Base-by-base conservation (phyloP, 345 rosid species). In the Mallotus nudiflorus region DNA sequence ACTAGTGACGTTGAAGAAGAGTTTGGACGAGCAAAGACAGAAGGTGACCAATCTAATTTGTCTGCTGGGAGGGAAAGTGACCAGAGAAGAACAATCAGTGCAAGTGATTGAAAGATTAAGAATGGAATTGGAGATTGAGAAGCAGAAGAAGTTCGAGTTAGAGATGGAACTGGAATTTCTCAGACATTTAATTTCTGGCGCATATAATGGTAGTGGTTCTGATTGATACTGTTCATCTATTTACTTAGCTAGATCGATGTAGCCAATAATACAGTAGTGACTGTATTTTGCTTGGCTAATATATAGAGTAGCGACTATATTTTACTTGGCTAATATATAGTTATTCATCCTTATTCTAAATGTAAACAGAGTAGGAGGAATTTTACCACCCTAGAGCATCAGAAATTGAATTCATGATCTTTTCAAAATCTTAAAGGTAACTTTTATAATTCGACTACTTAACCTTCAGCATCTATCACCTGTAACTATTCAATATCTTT, bases 11-110 rank as follows among this genome's bases (percentile, higher is more conserved):
- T 68, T 93, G 77, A 80, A 76, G 81, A 78, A 48, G 62, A 89
- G 95, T 71, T 85, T 94, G 78, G 94, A 91, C 54, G 89, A 85
- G 67, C 93, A 91, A 73, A 78, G 85, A 66, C 82, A 81, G 15
- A 76, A 76, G 31, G 90, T 88, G 18, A 50, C 67, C 10, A 67
- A 80, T 49, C 69, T 88, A 75, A 87, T 91, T 8, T 79, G 75
- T 10, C 24, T 82, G 46, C 68, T 87, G 44, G 93, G 94, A 27
- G 93, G 83, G 31, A 89, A 83, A 66, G 74, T 51, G 46, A 66
- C 48, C 11, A 82, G 81, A 73, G 96, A 91, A 76, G 89, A 85
- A 27, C 84, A 81, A 71, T 37, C 82, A 77, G 49, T 70, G 64
- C 80, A 80, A 67, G 48, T 52, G 68, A 78, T 74, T 51, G 91